Base-by-base conservation (phyloP, 345 rosid genomes). In the Corchorus olitorius region DNA sequence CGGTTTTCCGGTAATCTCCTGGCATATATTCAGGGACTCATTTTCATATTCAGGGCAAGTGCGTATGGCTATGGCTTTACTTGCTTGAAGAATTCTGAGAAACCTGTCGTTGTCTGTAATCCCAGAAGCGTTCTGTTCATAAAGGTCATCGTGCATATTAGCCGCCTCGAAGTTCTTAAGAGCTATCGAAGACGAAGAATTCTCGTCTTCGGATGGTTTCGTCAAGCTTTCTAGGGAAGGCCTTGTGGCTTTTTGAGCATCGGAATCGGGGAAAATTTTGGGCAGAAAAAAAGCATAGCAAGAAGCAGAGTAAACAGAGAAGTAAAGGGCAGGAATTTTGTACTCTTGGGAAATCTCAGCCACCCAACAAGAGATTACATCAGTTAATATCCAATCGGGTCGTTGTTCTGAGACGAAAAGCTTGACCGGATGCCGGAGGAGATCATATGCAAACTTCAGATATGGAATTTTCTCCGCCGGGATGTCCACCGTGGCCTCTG, bases 401-500 rank as follows among this genome's bases (percentile, higher is more conserved):
- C 45, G 41, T 15, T 75, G 71, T 1, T 72, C 60, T 0, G 65
- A 62, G 0, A 83, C 20, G 43, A 77, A 73, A 16, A 45, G 53
- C 19, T 45, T 63, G 69, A 83, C 53, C 11, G 90, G 83, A 2
- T 61, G 55, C 22, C 72, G 48, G 8, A 84, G 79, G 20, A 69
- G 78, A 74, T 83, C 87, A n/a, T 75, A 83, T 0, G 85, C 84
- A 9, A 69, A 11, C 43, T 81, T 81, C 33, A 85, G 62, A 74
- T 65, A 27, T 10, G 53, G 58, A 46, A 13, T 4, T 8, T 74
- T 58, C 6, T 72, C 77, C 8, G 35, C 22, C 0, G 83, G 81
- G 56, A 86, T 4, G 54, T 86, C 89, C 11, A 79, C 73, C 0
- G 86, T 86, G 49, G 89, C 84, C 73, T 86, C 86, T 15, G 76